Evolutionary conservation across 257 asterid genomes (phyloP), one percentile per base, ranked within the genome.

Genomic region (Cordia subcordata): DNA sequence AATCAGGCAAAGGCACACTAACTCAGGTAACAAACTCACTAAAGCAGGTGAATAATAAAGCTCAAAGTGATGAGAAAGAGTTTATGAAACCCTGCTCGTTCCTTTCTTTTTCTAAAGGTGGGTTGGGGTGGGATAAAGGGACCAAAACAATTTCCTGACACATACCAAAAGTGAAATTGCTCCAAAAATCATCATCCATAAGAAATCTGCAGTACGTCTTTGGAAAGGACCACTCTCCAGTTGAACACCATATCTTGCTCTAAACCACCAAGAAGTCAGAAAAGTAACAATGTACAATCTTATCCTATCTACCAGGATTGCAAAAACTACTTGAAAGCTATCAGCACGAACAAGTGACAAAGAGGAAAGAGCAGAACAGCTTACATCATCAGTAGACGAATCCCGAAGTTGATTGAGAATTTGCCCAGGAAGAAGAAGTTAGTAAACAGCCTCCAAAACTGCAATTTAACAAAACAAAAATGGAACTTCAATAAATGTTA

Each of bases 151-250:
- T n/a, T n/a, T n/a, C n/a, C n/a, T 11, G 18, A 11, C 47, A 75
- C 85, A 44, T 67, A 88, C 97, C 97, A 89, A 64, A 60, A 88
- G 58, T 45, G 94, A 63, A 62, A 89, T 49, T 59, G 96, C 89
- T 78, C 99, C 97, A 80, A 88, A 83, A 63, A 93, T 56, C 94
- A 93, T 81, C 99, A 93, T 93, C 97, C 97, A 89, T 82, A 93
- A 75, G 79, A 93, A 93, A 80, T 93, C 99, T 44, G 99, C 95
- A 49, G 97, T 86, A 67, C 97, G 97, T 60, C 94, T 79, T 72
- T 81, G 72, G 60, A 86, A 93, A 53, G 97, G 94, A 65, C 89
- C 97, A 62, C 54, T 74, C 73, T 93, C 99, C 66, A 93, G 84
- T 76, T 89, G 99, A 73, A 86, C 95, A 64, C 99, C 99, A 64